Percentiles rank a stretch among this genome's conserved stretches.
phyloP scores from a whole-genome alignment of 1,139 yeast genomes.

The Schwanniomyces etchellsii region DNA sequence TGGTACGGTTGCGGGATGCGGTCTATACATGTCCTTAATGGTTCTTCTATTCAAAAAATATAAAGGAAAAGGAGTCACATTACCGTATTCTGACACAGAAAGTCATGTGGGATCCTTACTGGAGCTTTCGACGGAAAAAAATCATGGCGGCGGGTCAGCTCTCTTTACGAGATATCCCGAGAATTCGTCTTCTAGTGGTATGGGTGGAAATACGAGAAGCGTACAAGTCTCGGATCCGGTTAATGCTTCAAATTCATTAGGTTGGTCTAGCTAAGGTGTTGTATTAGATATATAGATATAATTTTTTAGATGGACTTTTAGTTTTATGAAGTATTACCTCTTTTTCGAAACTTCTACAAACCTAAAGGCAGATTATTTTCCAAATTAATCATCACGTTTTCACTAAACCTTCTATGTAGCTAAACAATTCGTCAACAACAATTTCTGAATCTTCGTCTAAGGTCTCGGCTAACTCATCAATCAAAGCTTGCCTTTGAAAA shows the following conservation, averaged over 20 bases:
- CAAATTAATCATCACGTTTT: neutral
- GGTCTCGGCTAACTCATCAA: constrained; percentile 45
- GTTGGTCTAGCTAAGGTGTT: constrained; percentile 27
- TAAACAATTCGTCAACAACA: constrained; percentile 34
- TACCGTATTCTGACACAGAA: constrained; percentile 41
- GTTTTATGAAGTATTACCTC: neutral
- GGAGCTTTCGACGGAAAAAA: constrained; percentile 11
- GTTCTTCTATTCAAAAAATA: constrained; percentile 34
- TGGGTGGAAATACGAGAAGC: constrained; percentile 12
- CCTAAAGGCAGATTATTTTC: neutral
- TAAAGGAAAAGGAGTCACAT: constrained; percentile 33
- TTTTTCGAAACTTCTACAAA: neutral
- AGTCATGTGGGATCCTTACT: constrained; percentile 23
- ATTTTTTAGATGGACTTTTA: neutral
- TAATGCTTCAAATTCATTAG: constrained; percentile 41
- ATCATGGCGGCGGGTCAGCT: constrained; percentile 24
- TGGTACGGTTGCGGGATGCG: constrained; percentile 66
- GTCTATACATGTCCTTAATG: constrained; percentile 51
- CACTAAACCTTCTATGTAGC: constrained; percentile 11
- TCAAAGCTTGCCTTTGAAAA: constrained; percentile 22
- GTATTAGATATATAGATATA: too few species aligned
- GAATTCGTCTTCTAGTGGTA: constrained; percentile 6
- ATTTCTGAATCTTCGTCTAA: constrained; percentile 51
- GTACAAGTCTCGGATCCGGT: constrained; percentile 41
- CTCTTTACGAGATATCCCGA: constrained; percentile 24